Evolutionary conservation across 192 early-diverging fungal species (phyloP), one percentile per base, ranked within the genome.

Genomic region (Paraglomus brasilianum): DNA sequence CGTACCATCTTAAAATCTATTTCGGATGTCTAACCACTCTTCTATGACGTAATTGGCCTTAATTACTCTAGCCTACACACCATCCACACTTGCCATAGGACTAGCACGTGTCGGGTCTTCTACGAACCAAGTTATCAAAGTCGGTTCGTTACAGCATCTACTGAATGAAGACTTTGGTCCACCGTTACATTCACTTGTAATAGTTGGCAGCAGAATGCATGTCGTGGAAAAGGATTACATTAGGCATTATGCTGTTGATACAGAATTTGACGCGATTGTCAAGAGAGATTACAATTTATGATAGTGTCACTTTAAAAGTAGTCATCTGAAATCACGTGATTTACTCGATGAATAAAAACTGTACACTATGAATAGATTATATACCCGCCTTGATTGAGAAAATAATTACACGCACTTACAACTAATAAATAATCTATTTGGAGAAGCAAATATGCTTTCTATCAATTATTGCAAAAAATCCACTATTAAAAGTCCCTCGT

Each of bases 171-270:
- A 99, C 75, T 98, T 99, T 82, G 97, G 97, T 22, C 81, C 77
- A 43, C 97, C 97, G 38, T 76, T 99, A 75, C 97, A 99, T 80
- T 96, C 95, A 11, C 83, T 99, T 22, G 89, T 99, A 8, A 70
- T 99, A 48, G 84, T 95, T 40, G 97, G 97, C 22, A 82, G 80
- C 50, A 80, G 84, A 62, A 91, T 98, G 89, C 97, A 98, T 75
- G 82, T 91, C 64, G 84, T 98, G 76, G 97, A 98, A 76, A 89
- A 90, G 15, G 93, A 97, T 50, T 85, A 93, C 66, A 78, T 98
- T 64, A 81, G 87, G 59, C 82, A 81, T 39, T 91, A 88, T 81
- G 93, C 93, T 8, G 76, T 91, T 44, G 82, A 91, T 67, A 75
- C 78, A n/a, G 77, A 78, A 19, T 87, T 93, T 69, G 85, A 90